Percentiles rank a stretch among this genome's conserved stretches.
phyloP scores from a whole-genome alignment of 2,329 filamentous ascomycete genomes.

The Sporothrix protearum region DNA sequence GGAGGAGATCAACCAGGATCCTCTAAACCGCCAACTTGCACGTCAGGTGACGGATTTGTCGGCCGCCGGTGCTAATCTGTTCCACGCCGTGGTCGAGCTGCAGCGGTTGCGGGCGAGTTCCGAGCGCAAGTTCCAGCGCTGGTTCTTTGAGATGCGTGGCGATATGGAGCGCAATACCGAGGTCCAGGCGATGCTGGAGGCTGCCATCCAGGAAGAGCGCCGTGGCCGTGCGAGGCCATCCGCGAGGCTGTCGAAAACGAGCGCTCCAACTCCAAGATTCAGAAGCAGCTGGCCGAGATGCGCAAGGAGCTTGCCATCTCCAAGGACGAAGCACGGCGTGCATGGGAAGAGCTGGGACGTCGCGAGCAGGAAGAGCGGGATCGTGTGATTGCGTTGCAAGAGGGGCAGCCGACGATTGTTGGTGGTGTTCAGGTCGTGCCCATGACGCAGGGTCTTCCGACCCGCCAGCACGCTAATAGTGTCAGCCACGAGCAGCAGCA shows the following conservation, averaged over 20 bases:
- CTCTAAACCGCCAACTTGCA: conserved; percentile 81
- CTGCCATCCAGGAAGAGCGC: conserved; percentile 69
- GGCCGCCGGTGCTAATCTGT: conserved; percentile 91
- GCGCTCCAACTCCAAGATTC: conserved; percentile 63
- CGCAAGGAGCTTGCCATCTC: conserved; percentile 89
- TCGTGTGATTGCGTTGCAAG: conserved; percentile 76
- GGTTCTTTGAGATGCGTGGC: conserved; percentile 92
- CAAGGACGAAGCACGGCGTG: conserved; percentile 89
- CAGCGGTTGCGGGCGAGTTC: conserved; percentile 91
- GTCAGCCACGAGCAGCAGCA: conserved; percentile 39
- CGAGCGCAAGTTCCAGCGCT: conserved; percentile 95
- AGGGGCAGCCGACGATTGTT: conserved; percentile 82
- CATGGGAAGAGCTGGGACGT: conserved; percentile 94
- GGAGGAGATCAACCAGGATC: conserved; percentile 76
- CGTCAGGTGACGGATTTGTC: conserved; percentile 97
- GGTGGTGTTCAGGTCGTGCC: conserved; percentile 94
- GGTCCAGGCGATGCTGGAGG: conserved; percentile 74
- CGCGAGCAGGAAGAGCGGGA: conserved; percentile 92
- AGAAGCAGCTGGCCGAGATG: conserved; percentile 84
- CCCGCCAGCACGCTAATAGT: conserved; percentile 46
- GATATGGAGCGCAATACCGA: conserved; percentile 86
- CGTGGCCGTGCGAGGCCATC: conserved; percentile 63
- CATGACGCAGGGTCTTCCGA: conserved; percentile 70
- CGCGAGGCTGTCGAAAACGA: conserved; percentile 64
- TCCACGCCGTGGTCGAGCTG: conserved; percentile 94